These are phyloP conservation scores for Thelonectria discophora DNA, from an alignment of 2,329 filamentous ascomycete genomes.

Conservation along the genomic window DNA sequence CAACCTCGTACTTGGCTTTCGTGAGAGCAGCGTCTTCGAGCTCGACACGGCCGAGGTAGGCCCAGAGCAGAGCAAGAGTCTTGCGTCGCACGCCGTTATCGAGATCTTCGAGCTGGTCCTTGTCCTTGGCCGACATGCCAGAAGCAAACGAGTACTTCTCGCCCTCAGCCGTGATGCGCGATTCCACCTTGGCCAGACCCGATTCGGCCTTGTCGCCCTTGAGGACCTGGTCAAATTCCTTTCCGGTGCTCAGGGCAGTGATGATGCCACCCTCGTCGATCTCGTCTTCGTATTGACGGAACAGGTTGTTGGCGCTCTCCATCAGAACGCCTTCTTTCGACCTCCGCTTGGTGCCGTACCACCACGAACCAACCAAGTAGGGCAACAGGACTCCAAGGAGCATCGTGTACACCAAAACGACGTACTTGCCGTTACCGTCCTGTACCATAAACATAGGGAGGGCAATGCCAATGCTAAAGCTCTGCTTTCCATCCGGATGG, in stretches of 20 bases:
- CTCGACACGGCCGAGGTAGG: slow-evolving; percentile 89
- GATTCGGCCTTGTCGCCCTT: slow-evolving; percentile 81
- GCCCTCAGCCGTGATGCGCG: slow-evolving; percentile 74
- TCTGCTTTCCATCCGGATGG: slow-evolving; percentile 97
- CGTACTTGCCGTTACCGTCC: slow-evolving; percentile 94
- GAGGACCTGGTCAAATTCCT: slow-evolving; percentile 82
- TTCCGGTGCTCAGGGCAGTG: slow-evolving; percentile 81
- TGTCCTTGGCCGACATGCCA: slow-evolving; percentile 77
- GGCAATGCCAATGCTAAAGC: slow-evolving; percentile 96
- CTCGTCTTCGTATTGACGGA: slow-evolving; percentile 89
- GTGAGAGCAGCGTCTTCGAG: slow-evolving; percentile 81
- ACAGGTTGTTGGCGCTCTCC: slow-evolving; percentile 92
- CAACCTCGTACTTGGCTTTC: slow-evolving; percentile 87
- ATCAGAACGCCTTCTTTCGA: slow-evolving; percentile 95
- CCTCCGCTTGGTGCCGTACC: slow-evolving; percentile 93
- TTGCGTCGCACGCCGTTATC: slow-evolving; percentile 86
- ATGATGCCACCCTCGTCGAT: slow-evolving; percentile 84
- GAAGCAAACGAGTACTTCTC: slow-evolving; percentile 59
- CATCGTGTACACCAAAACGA: slow-evolving; percentile 87
- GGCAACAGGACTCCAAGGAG: slow-evolving; percentile 90
- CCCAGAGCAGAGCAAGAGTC: slow-evolving; percentile 90
- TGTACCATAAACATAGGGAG: slow-evolving; percentile 92
- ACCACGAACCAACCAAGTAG: slow-evolving; percentile 95
- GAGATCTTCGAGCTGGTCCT: slow-evolving; percentile 77
- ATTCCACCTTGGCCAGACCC: slow-evolving; percentile 84